Evolutionary conservation across 2,329 filamentous ascomycete genomes (phyloP), one percentile per base, ranked within the genome.

Genomic region (Aureobasidium zeae): DNA sequence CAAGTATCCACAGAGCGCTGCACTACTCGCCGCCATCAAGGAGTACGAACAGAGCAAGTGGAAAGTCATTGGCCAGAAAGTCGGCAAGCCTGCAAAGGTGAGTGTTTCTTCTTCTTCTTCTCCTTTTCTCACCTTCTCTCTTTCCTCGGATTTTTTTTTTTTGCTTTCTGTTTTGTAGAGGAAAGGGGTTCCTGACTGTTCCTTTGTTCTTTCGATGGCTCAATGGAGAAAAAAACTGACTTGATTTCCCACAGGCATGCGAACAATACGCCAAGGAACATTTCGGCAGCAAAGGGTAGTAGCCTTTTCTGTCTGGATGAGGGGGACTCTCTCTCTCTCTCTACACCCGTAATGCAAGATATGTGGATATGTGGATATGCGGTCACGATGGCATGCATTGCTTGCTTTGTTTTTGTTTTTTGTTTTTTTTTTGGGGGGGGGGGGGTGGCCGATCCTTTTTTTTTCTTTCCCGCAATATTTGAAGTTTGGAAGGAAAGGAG

Each of bases 41-140:
- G 91, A 98, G 62, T 96, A 96, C 66, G 91, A 98, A 62, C 83
- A 86, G 60, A 95, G 93, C 64, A 96, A 96, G 63, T 98, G 91
- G 91, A 96, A 96, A 68, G 79, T 82, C 19, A 96, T 96, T 59
- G 91, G 91, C 25, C 81, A 86, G 63, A 96, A 96, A 66, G 86
- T 98, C 55, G 87, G 88, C 58, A 98, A 98, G 68, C 91, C 91
- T 36, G 91, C 91, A 54, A 98, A 98, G 79, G 83, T 86, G 17
- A 17, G 33, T 28, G n/a, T n/a, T n/a, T n/a, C n/a, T 35, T 13
- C 31, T 15, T 25, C 19, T 24, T 13, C 21, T 30, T 39, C 11
- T 36, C 24, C 13, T 25, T 11, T 32, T 15, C n/a, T 29, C 15
- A 16, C 11, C 4, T 16, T 12, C 5, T 15, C n/a, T 13, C 16